Conservation (phyloP, 306 rosid genomes). For the Ammopiptanthus mongolicus region DNA sequence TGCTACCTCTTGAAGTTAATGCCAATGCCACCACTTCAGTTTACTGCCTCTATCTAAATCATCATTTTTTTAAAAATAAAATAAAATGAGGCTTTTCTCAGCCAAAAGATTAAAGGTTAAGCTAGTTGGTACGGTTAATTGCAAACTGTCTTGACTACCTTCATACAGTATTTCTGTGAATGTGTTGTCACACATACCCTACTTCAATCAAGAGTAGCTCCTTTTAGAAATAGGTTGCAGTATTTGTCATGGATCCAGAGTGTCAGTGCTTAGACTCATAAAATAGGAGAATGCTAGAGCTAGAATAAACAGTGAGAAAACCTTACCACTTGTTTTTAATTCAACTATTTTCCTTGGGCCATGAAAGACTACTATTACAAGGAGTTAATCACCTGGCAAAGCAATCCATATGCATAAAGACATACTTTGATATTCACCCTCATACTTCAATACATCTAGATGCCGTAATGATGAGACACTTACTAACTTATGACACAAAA, state of each 20-base stretch:
- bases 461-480: not conserved
- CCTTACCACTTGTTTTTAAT: not conserved
- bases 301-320: not conserved
- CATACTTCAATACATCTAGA: not conserved
- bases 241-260: not conserved
- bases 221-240: not conserved
- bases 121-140: not conserved
- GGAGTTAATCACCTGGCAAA: not conserved
- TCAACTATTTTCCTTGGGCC: not conserved
- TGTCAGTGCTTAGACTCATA: not conserved
- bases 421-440: not conserved
- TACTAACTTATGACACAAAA: not conserved
- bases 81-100: not conserved
- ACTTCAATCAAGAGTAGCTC: not conserved
- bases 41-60: no score
- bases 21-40: not conserved
- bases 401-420: not conserved
- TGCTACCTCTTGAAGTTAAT: not conserved
- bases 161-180: not conserved
- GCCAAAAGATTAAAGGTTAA: not conserved
- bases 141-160: not conserved
- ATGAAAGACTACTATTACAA: not conserved
- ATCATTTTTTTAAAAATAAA: no score
- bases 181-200: not conserved
- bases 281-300: not conserved